A percentile compares a stretch with the other conserved stretches of the same genome.
These are phyloP conservation scores for Ophiostoma novo-ulmi DNA, from an alignment of 2,329 filamentous ascomycete genomes.

Conservation along the genomic window DNA sequence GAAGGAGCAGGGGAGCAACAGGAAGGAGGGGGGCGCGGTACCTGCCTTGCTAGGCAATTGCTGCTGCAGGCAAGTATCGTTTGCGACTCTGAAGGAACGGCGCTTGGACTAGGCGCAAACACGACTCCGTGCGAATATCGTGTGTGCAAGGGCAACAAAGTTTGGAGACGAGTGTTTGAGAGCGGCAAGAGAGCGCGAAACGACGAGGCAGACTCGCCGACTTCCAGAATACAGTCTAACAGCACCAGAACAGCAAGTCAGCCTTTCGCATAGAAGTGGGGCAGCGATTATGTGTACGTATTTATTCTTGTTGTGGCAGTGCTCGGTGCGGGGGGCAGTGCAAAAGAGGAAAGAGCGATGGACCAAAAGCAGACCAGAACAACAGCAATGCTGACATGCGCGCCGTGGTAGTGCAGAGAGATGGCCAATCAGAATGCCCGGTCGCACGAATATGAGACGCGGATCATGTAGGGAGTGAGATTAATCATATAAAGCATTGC, in stretches of 20 bases:
- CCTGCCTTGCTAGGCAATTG: conserved; percentile 5
- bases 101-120: not conserved
- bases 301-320: conserved; percentile 10
- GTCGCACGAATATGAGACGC: not conserved
- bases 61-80: not conserved
- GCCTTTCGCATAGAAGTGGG: conserved; percentile 35
- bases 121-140: conserved; percentile 2
- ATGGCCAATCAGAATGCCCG: not conserved
- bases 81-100: not conserved
- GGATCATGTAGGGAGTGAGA: not conserved
- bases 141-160: not conserved
- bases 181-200: conserved; percentile 5
- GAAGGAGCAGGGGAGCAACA: not conserved
- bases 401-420: not conserved
- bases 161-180: not conserved
- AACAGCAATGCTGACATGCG: not conserved
- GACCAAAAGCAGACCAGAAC: not conserved
- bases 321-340: not conserved
- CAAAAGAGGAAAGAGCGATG: conserved; percentile 6
- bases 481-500: not conserved
- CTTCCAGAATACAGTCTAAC: not conserved
- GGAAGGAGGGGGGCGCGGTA: conserved; percentile 4
- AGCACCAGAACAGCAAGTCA: conserved; percentile 34
- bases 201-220: conserved; percentile 41
- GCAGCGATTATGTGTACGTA: not conserved